Base-by-base conservation (phyloP, 75 land plant genomes). In the Pinus tabuliformis region DNA sequence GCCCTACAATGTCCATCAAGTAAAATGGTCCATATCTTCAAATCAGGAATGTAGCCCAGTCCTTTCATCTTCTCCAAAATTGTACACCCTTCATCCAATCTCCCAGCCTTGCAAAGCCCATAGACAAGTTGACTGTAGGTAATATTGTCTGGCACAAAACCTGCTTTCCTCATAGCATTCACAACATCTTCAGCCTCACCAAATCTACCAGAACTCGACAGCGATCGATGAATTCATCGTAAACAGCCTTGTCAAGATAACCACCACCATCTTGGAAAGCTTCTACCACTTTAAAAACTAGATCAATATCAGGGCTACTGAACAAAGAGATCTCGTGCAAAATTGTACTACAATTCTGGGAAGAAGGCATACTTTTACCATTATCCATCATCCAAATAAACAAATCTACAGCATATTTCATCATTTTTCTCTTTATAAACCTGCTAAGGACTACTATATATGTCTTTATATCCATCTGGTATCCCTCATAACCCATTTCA, bases 361-460 rank as follows among this genome's bases (percentile, higher is more conserved):
- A 52, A 8, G 91, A 83, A 16, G 87, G 89, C 79, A 79, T 85
- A 56, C 77, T 83, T 5, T 86, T 84, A 5, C 89, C 83, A 28
- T 11, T 74, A 59, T 76, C 86, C 89, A 89, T 89, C 99, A 94
- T 97, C 59, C 86, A 66, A 79, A 92, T 86, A 80, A 90, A 95
- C 49, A 97, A 81, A 28, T 86, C 82, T 42, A 97, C 88, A 3
- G 95, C 94, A 52, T 89, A 91, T 17, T 82, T 85, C 84, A 95
- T 65, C 87, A 92, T 76, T 68, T 85, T 91, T 6, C 70, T 73
- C 79, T 91, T 89, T 26, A 84, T 86, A 76, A 95, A 89, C 14
- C 79, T 81, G 74, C 97, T 86, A 4, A 90, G 74, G 20, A 95
- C 70, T 85, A 89, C 86, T 57, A 89, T 83, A 74, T 92, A 97